Conservation (phyloP, 1,139 yeast species). For the Blastobotrys malaysiensis region DNA sequence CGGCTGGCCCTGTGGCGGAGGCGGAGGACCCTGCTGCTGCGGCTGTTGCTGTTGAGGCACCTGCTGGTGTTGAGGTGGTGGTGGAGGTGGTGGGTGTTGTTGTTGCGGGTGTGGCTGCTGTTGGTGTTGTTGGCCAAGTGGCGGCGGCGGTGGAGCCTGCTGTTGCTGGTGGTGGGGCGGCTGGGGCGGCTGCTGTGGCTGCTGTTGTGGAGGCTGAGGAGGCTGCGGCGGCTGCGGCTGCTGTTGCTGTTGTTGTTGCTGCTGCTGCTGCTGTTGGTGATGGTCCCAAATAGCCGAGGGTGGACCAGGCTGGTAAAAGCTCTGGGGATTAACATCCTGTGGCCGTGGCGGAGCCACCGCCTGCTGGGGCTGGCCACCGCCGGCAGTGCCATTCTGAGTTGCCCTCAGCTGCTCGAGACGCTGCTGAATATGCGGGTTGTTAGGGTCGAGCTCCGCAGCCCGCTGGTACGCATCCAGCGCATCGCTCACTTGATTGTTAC, state of each 20-base stretch:
- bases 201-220: conserved; percentile 23
- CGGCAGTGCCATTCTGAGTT: conserved; percentile 67
- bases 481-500: conserved; percentile 90
- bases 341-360: conserved; percentile 37
- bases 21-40: conserved; percentile 10
- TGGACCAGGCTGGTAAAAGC: conserved; percentile 28
- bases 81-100: conserved; percentile 20
- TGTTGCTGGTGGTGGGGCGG: conserved; percentile 28
- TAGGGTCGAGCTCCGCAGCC: conserved; percentile 93
- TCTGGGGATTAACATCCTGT: conserved; percentile 42
- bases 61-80: conserved; percentile 17
- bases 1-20: conserved; percentile 25
- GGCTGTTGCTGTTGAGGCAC: conserved; percentile 19
- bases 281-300: conserved; percentile 29
- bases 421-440: conserved; percentile 88
- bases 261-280: conserved; percentile 23
- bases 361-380: conserved; percentile 35
- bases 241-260: conserved; percentile 25
- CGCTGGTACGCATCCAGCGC: conserved; percentile 96
- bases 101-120: conserved; percentile 26
- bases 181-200: conserved; percentile 25
- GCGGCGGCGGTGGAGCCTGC: conserved; percentile 26
- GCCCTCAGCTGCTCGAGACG: conserved; percentile 78
- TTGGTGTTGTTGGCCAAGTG: conserved; percentile 23
- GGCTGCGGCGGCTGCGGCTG: conserved; percentile 25